Evolutionary conservation across 2,329 filamentous ascomycete species (phyloP), one percentile per base, ranked within the genome.

Genomic region (Colletotrichum horii): DNA sequence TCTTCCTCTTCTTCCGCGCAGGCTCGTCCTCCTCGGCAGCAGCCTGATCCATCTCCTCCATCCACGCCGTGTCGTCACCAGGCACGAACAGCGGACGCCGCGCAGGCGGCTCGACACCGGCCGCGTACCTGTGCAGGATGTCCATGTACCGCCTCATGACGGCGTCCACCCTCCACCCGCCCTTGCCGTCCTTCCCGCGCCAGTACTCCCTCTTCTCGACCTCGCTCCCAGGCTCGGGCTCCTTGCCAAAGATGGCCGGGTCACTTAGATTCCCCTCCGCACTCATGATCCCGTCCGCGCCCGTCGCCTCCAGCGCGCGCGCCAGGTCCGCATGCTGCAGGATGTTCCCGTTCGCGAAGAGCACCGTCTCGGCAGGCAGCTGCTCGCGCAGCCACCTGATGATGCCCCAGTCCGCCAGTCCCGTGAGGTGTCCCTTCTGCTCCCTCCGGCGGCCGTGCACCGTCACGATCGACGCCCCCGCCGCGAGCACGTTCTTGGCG

Each of bases 281-380:
- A 79, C 94, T 96, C 97, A 99, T 98, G 67, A 99, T 92, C 22
- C 91, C 97, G 83, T 99, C 97, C 3, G 93, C 96, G 1, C 96
- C 96, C 1, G 97, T 99, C 6, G 89, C 95, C 66, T 92, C 91
- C 24, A 99, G 86, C 81, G 96, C 98, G 24, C 87, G 87, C 66
- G 93, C 90, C 14, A 99, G 87, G 82, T 99, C 96, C 1, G 89
- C 93, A 74, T 94, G 90, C 82, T 95, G 94, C 74, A 99, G 87
- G 43, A 98, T 93, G 81, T 99, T 99, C 15, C 97, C 97, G 83
- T 99, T 99, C 5, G 97, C 97, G 82, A 99, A 98, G 4, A 99
- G 91, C 28, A 99, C 97, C 9, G 96, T 97, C 64, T 98, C 96
- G 2, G 90, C 86, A 0, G 96, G 96, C 34, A 99, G 86, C 76